Base-by-base conservation (phyloP, 306 rosid genomes). In the Trichosanthes truncata region DNA sequence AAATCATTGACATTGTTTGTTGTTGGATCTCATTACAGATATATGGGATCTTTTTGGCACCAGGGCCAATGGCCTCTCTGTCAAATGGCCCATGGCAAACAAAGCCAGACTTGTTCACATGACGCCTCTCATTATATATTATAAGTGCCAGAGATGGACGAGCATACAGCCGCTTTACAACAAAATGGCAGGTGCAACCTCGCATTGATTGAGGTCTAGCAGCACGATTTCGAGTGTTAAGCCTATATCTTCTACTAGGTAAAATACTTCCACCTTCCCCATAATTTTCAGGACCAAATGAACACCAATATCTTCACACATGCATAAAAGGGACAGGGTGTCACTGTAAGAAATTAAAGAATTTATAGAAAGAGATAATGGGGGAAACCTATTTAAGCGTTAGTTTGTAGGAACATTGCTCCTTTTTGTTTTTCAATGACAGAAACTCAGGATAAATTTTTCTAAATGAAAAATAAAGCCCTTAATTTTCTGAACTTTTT, bases 141-240 rank as follows among this genome's bases (percentile, higher is more conserved):
- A 90, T 76, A 74, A 95, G 91, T 3, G 96, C 97, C 77, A 87
- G 94, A 45, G 93, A 88, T 1, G 99, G 99, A 53, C 88, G 93
- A 14, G 97, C 96, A 82, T 93, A 95, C 46, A 95, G 86, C 73
- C 99, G 87, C 87, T 93, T 91, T 82, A 95, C 89, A 74, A 90
- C 97, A 87, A 93, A 93, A 83, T 95, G 93, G 88, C 97, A 95
- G 35, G 89, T 93, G 82, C 97, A 95, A 35, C 97, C 97, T 40
- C 96, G 91, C 97, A 93, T 95, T 66, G 96, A 95, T 88, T 93
- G 97, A 84, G 99, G 97, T 86, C 97, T 92, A 81, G 99, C 97
- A 79, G 97, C 99, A 79, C 93, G 97, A 81, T 95, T 95, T 84
- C 97, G 90, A 38, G 98, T 95, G 81, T 95, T 95, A 48, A 95